phyloP scores from a whole-genome alignment of 805 yeast species.

The Metschnikowia kofuensis region DNA sequence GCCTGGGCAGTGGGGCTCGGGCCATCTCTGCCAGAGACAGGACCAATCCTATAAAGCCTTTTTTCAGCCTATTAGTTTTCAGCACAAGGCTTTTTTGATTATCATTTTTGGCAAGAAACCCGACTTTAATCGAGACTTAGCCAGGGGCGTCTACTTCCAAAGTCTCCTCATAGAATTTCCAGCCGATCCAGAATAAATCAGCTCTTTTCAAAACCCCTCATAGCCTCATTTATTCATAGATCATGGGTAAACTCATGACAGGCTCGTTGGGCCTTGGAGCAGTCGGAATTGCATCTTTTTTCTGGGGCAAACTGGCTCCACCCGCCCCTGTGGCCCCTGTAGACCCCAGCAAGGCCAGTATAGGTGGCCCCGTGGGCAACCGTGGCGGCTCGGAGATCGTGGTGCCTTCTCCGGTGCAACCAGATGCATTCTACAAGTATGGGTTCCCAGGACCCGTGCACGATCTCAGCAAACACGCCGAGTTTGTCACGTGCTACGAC shows the following conservation, averaged over 20 bases:
- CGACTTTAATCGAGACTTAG: no score
- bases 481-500: constrained; percentile 83
- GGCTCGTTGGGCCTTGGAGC: constrained; percentile 35
- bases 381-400: constrained; percentile 14
- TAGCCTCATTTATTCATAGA: no score
- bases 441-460: constrained; percentile 96
- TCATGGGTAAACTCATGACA: constrained; percentile 29
- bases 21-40: no score
- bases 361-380: constrained; percentile 8
- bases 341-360: background rate
- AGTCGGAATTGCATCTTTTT: constrained; percentile 39
- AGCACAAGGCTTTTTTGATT: no score
- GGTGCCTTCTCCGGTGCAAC: constrained; percentile 49
- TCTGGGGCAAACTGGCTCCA: constrained; percentile 35
- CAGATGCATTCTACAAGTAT: constrained; percentile 79
- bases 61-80: no score
- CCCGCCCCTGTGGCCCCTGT: constrained; percentile 15
- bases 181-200: no score
- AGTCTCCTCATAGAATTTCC: no score
- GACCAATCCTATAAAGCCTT: no score
- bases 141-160: no score
- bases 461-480: constrained; percentile 70
- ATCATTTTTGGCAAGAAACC: no score
- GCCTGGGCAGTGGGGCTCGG: no score
- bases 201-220: no score